Base-by-base conservation (phyloP, 345 rosid genomes). In the Eucalyptus sideroxylon region DNA sequence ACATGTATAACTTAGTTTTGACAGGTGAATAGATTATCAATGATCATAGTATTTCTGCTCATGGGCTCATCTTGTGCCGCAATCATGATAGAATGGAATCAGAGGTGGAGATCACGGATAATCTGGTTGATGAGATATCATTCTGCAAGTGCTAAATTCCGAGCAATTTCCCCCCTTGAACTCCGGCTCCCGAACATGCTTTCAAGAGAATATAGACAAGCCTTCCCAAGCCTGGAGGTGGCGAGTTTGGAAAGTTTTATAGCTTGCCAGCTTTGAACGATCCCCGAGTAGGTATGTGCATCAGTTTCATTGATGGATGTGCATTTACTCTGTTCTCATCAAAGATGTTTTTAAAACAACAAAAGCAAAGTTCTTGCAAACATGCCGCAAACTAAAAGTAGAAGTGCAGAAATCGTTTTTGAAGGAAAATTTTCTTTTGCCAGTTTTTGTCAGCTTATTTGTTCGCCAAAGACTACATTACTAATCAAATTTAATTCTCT, bases 201-300 rank as follows among this genome's bases (percentile, higher is more conserved):
- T 97, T 93, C 94, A 94, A 95, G 93, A 96, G 87, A 67, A 91
- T 96, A 60, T 90, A 95, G 72, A 95, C 96, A 45, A 89, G 92
- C 88, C 98, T 97, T 89, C 96, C 98, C 65, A 96, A 94, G 93
- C 97, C 97, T 86, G 95, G 92, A 3, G 98, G 99, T 80, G 98
- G 97, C 45, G 96, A 95, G 90, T 96, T 93, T 87, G 99, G 98
- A 88, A 96, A 97, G 62, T 97, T 94, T 91, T 96, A 93, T 85
- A 94, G 97, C 51, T 87, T 96, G 86, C 95, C 97, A 55, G 96
- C 97, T 87, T 89, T 97, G 80, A 95, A 95, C 92, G 99, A 97
- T 92, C 96, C 98, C 23, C 91, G 98, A 89, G 87, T 97, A 50
- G 97, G 98, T 96, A 94, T 11, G 27, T 37, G 83, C 83, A 19